phyloP scores from a whole-genome alignment of 139 green algal genomes.

The Eudorina sp. region DNA sequence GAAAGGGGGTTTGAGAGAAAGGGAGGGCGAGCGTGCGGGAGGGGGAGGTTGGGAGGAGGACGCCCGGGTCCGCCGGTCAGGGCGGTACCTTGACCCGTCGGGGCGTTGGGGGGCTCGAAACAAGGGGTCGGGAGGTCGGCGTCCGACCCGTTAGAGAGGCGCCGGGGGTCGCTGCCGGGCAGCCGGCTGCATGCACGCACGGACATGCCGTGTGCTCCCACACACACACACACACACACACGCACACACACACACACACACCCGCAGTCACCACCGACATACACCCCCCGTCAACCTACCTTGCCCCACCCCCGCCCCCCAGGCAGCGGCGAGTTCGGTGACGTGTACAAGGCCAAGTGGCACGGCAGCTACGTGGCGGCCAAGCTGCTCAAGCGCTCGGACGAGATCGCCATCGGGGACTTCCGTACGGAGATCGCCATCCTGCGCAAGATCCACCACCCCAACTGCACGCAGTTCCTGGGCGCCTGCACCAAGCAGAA shows the following conservation, averaged over 20 bases:
- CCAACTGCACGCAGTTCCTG: slow-evolving; percentile 83
- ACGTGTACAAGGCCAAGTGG: slow-evolving; percentile 92
- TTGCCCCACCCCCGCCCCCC: neutral
- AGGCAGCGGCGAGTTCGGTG: slow-evolving; percentile 92
- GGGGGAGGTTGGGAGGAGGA: neutral
- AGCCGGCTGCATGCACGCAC: no score
- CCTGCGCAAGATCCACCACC: slow-evolving; percentile 86
- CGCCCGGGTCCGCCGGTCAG: neutral
- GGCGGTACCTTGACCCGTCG: neutral
- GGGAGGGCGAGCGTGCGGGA: no score
- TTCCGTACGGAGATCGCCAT: slow-evolving; percentile 90
- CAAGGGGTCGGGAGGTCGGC: no score
- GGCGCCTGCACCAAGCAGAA: slow-evolving; percentile 90
- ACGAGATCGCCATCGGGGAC: slow-evolving; percentile 86
- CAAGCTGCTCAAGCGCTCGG: slow-evolving; percentile 90
- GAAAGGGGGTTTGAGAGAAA: neutral
- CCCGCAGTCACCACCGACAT: no score
- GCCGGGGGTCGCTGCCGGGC: no score
- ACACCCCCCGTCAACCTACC: no score
- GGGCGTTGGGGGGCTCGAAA: neutral
- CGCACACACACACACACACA: neutral
- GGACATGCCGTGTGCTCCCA: no score
- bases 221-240: no score
- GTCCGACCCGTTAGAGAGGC: no score
- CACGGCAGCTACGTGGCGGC: slow-evolving; percentile 85